Conservation (phyloP, 1,284 basidiomycete genomes). For the Puccinia polysora region DNA sequence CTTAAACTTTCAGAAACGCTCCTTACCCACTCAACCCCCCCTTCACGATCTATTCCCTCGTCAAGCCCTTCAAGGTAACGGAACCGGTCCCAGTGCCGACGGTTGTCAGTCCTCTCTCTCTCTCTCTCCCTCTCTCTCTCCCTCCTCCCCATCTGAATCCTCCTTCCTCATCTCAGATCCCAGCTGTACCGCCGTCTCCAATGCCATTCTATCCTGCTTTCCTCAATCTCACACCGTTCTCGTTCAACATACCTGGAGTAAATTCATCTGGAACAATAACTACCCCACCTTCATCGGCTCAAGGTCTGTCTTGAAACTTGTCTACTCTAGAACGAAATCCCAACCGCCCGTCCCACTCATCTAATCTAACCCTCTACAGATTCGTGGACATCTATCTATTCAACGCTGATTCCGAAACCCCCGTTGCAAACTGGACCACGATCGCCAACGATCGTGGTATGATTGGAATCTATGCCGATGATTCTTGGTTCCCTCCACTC, state of each 20-base stretch:
- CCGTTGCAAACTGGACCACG: slow-evolving; percentile 18
- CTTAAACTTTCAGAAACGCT: slow-evolving; percentile 19
- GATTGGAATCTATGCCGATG: slow-evolving; percentile 39
- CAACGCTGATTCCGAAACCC: slow-evolving; percentile 29
- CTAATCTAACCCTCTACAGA: background rate
- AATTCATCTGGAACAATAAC: slow-evolving; percentile 43
- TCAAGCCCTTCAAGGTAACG: slow-evolving; percentile 27
- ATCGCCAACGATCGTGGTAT: slow-evolving; percentile 39
- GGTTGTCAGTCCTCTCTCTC: slow-evolving; percentile 3
- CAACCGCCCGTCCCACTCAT: background rate
- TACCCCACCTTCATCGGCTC: slow-evolving; percentile 41
- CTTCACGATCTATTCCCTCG: background rate
- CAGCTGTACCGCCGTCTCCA: slow-evolving; percentile 32
- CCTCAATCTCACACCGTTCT: slow-evolving; percentile 22
- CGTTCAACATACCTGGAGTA: slow-evolving; percentile 33
- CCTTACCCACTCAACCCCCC: background rate
- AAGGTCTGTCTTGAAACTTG: background rate
- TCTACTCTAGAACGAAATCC: background rate
- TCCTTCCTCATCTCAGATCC: slow-evolving; percentile 7
- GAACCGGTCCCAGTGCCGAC: slow-evolving; percentile 24
- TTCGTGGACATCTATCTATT: slow-evolving; percentile 36
- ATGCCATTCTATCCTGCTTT: slow-evolving; percentile 35
- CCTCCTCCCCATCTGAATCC: background rate
- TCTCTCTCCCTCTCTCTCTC: background rate
- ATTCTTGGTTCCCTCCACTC: slow-evolving; percentile 29